phyloP scores from a whole-genome alignment of 1,139 yeast genomes.

The Blastobotrys indianensis region DNA sequence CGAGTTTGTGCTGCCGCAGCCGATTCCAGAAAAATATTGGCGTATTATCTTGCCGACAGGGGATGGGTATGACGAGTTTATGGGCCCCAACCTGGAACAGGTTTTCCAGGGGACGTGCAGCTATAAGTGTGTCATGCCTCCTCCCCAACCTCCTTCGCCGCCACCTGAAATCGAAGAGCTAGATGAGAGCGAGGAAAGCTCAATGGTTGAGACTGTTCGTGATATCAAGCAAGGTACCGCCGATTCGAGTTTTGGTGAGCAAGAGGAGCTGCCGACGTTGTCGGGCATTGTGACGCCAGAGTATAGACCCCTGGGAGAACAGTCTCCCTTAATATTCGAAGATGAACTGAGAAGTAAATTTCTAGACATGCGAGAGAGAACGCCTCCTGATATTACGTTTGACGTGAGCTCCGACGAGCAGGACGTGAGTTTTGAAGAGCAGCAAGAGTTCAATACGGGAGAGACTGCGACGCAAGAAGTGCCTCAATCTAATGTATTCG shows the following conservation, averaged over 20 bases:
- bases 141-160: conserved; percentile 6
- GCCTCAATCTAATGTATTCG: too few species aligned
- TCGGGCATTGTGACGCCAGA: too few species aligned
- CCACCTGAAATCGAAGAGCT: conserved; percentile 4
- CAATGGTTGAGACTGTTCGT: background rate
- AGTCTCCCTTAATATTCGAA: too few species aligned
- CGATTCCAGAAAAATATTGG: conserved; percentile 72
- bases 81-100: conserved; percentile 15
- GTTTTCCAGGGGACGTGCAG: conserved; percentile 21
- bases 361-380: too few species aligned
- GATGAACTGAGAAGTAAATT: too few species aligned
- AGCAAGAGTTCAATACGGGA: too few species aligned
- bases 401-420: too few species aligned
- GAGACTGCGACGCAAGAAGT: too few species aligned
- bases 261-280: background rate
- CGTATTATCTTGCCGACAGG: conserved; percentile 37
- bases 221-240: too few species aligned
- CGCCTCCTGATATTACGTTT: too few species aligned
- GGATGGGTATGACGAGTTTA: conserved; percentile 12
- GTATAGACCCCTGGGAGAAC: too few species aligned
- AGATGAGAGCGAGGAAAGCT: conserved; percentile 26
- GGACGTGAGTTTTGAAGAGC: too few species aligned
- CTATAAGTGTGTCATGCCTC: conserved; percentile 16
- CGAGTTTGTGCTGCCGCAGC: conserved; percentile 58
- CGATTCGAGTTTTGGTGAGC: background rate